Percentiles rank a stretch among this genome's conserved stretches.
Evolutionary conservation across 2,329 filamentous ascomycete genomes (phyloP).

Genomic region (Aspergillus arachidicola): DNA sequence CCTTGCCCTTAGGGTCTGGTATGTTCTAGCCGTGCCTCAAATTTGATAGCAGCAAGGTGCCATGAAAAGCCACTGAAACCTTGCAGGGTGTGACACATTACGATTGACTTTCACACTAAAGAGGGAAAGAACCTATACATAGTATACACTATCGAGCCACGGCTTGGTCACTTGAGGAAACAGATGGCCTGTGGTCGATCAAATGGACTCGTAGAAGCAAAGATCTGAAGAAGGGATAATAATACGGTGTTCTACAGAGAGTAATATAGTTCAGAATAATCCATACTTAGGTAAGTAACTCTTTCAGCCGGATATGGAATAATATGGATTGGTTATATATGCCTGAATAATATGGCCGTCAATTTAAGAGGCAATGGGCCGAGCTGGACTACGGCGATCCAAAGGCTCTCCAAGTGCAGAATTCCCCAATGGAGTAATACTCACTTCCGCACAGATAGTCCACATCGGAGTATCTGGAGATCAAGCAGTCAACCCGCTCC

Average conservation of each 20-base stretch:
- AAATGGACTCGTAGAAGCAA: neutral
- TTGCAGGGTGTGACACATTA: neutral
- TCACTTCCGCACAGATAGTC: slow-evolving; percentile 20
- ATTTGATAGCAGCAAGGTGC: slow-evolving; percentile 1
- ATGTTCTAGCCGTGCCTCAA: neutral
- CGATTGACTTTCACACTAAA: neutral
- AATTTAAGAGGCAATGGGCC: neutral
- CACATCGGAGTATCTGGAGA: slow-evolving; percentile 2
- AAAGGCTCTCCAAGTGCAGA: slow-evolving; percentile 9
- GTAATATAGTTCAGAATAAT: too few species aligned
- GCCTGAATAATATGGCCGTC: neutral
- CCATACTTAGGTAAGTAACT: too few species aligned
- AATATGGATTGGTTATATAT: neutral
- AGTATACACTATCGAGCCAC: neutral
- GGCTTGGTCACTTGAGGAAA: neutral
- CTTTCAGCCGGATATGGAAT: too few species aligned
- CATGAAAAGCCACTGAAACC: slow-evolving; percentile 2
- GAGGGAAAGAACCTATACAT: neutral
- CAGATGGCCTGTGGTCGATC: neutral
- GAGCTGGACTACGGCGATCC: slow-evolving; percentile 10
- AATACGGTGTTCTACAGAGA: neutral
- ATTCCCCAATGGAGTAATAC: slow-evolving; percentile 26
- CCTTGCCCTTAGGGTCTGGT: neutral
- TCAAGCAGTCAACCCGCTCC: neutral
- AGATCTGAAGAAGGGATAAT: neutral